Base-by-base conservation (phyloP, 495 filamentous ascomycete genomes). In the Filosporella fistucella region DNA sequence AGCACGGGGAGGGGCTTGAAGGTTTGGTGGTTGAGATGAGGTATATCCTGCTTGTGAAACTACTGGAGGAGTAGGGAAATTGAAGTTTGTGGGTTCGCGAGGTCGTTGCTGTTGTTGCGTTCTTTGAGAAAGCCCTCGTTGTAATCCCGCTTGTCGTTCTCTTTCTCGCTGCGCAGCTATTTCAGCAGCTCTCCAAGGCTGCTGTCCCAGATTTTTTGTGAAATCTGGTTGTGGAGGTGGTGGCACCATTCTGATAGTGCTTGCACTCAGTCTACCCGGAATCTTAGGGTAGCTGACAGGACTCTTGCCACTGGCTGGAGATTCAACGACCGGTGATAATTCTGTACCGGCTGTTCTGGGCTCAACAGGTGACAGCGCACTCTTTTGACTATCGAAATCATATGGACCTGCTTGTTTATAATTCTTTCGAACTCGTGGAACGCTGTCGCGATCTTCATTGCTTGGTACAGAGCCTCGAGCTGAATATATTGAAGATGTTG, bases 281-380 rank as follows among this genome's bases (percentile, higher is more conserved):
- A 73, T 67, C 46, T 65, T 66, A 39, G 72, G 70, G 32, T 75
- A 74, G 2, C 34, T 56, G 9, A 71, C 68, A 3, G 68, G 69
- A 22, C 65, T 66, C 6, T 14, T 57, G 61, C 69, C 66, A n/a
- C 61, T 60, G 23, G 55, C 48, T 12, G 70, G 70, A 3, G 63
- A 68, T 54, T 75, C 71, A 3, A 56, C 57, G 1, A 76, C 69
- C 2, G 75, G 72, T 1, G 73, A 70, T 0, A 76, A 58, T 10
- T 64, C 61, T 14, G 28, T 43, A 21, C 25, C 46, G 1, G 59
- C 56, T 25, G 59, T 49, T 14, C 50, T 55, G 6, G 60, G 50
- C 2, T 62, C 60, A n/a, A 40, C 32, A 3, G 59, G 55, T 11
- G 44, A 57, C 1, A 38, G 23, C 3, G n/a, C 59, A 64, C 30